A percentile compares a stretch with the other conserved stretches of the same genome.
phyloP scores from a whole-genome alignment of 345 rosid genomes.

The Ceriops decandra region DNA sequence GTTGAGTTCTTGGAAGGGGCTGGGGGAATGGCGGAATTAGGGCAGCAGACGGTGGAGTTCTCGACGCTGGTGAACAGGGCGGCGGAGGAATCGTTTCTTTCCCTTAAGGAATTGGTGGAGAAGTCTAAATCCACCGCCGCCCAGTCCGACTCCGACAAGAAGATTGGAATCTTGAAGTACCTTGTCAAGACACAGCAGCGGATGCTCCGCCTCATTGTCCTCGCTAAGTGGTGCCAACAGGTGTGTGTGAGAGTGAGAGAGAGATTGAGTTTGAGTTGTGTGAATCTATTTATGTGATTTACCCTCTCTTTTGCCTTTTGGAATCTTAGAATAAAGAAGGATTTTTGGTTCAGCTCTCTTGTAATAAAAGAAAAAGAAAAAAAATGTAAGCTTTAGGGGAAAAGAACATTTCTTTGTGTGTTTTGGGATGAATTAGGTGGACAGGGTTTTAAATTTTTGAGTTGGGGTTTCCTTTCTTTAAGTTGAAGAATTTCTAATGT shows the following conservation, averaged over 20 bases:
- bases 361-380: too few species aligned
- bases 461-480: too few species aligned
- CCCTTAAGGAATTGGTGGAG: conserved; percentile 76
- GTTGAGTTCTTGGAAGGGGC: background rate
- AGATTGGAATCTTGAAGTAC: conserved; percentile 76
- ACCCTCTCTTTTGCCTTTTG: too few species aligned
- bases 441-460: too few species aligned
- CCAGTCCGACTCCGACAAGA: conserved; percentile 77
- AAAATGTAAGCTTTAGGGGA: too few species aligned
- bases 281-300: too few species aligned
- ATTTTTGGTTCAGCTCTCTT: too few species aligned
- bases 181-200: conserved; percentile 85
- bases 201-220: conserved; percentile 86
- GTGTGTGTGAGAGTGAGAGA: conserved; percentile 27
- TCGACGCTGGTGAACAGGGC: conserved; percentile 71
- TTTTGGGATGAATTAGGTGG: too few species aligned
- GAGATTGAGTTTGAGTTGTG: background rate
- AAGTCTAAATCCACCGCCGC: conserved; percentile 53
- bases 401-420: too few species aligned
- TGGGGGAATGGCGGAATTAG: conserved; percentile 59
- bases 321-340: too few species aligned
- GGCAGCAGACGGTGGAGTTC: conserved; percentile 86
- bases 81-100: conserved; percentile 75
- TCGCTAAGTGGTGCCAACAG: conserved; percentile 99
- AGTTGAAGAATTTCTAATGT: too few species aligned